Base-by-base conservation (phyloP, 2,329 filamentous ascomycete genomes). In the Fusarium brevicatenulatum region DNA sequence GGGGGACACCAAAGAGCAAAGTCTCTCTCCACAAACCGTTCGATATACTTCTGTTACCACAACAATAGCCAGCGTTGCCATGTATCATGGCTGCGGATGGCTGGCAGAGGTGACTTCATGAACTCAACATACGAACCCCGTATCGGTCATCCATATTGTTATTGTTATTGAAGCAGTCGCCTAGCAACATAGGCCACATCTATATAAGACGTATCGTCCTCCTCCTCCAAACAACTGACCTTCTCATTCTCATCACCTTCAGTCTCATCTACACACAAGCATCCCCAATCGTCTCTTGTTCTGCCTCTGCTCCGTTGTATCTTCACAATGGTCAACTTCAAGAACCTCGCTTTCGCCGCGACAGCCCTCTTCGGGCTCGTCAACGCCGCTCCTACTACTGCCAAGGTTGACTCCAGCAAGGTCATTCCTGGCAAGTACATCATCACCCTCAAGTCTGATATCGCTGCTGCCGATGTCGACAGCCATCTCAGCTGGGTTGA, bases 371-470 rank as follows among this genome's bases (percentile, higher is more conserved):
- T 79, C 39, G 69, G 78, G 25, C 49, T 70, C 47, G 65, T 53
- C 37, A 49, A 70, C 30, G 73, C 73, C 16, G 74, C 75, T 44
- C 78, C 79, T 34, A 56, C 79, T 34, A 56, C 75, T 39, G 65
- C 66, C 12, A 68, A 74, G 55, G 67, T 63, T 32, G 70, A 66
- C 56, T 56, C 70, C 15, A 68, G 62, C 43, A 37, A 74, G 37
- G 63, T 82, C 59, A 72, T 84, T 50, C 76, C 82, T 53, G 81
- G 80, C 73, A 85, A 84, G 61, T 92, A 90, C 81, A 90, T 91
- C 73, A 85, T 91, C 42, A 88, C 91, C 54, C 90, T 91, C 81
- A 89, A 91, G 80, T 82, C 82, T 70, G 85, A 84, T 58, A 83
- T 84, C 71, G 81, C 80, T 55, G 78, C 83, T 23, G 81, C 82